Percentiles rank a stretch among this genome's conserved stretches.
phyloP scores from a whole-genome alignment of 1,284 basidiomycete genomes.

The Ganoderma sinense region DNA sequence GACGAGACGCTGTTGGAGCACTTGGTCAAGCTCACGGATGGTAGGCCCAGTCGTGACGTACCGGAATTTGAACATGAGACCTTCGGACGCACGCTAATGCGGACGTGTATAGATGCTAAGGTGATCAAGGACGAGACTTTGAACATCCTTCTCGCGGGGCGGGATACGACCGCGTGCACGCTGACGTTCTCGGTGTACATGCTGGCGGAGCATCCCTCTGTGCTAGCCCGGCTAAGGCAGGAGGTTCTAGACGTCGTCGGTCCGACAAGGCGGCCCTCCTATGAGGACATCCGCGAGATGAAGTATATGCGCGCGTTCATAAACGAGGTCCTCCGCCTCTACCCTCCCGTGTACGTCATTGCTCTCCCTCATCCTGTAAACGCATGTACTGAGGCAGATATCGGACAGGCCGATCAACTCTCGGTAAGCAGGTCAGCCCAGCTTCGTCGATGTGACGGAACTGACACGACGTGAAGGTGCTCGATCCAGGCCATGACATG shows the following conservation, averaged over 20 bases:
- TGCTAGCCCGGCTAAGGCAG: constrained; percentile 43
- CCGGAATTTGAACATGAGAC: no score
- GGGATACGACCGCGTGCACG: constrained; percentile 48
- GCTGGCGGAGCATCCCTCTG: constrained; percentile 45
- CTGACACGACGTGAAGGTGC: constrained; percentile 31
- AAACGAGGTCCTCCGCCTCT: constrained; percentile 64
- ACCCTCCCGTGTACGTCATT: constrained; percentile 58
- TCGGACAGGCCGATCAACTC: not conserved
- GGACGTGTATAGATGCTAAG: constrained; percentile 36
- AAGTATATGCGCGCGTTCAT: constrained; percentile 51
- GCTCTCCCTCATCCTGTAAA: no score
- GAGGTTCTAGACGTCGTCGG: constrained; percentile 47
- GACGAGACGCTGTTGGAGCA: constrained; percentile 60
- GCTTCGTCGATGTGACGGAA: not conserved
- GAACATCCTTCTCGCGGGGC: constrained; percentile 47
- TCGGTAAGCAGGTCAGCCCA: not conserved
- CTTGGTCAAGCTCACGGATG: constrained; percentile 56
- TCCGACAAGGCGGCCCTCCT: constrained; percentile 40
- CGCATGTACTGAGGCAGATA: no score
- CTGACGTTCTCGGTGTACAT: constrained; percentile 48
- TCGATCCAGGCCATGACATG: constrained; percentile 51
- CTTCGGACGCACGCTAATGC: not conserved
- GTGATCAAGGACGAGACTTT: constrained; percentile 45
- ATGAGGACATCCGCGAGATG: constrained; percentile 48
- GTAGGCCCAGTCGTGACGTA: no score